phyloP scores from a whole-genome alignment of 768 basidiomycete genomes.

The Dioszegia aurantiaca region DNA sequence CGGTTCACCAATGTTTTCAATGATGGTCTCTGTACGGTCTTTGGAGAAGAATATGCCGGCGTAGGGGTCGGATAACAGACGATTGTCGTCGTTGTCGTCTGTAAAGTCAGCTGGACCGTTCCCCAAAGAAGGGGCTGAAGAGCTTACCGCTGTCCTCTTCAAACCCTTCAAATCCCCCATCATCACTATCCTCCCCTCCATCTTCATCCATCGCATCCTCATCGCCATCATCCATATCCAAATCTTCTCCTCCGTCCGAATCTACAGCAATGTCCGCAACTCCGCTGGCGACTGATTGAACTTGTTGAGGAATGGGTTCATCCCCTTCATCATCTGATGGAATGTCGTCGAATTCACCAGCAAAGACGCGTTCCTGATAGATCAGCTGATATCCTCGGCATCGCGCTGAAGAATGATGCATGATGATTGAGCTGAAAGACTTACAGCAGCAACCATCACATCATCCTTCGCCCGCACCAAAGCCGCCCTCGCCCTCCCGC shows the following conservation, averaged over 20 bases:
- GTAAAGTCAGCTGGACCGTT: conserved; percentile 14
- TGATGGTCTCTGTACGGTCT: conserved; percentile 84
- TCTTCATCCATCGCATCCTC: conserved; percentile 1
- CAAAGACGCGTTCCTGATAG: conserved; percentile 46
- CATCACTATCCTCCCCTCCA: conserved; percentile 18
- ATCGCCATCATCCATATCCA: not conserved
- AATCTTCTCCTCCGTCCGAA: not conserved
- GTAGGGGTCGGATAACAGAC: conserved; percentile 77
- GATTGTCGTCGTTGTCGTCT: conserved; percentile 52
- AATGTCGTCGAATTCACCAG: conserved; percentile 75
- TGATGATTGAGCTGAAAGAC: too few species aligned
- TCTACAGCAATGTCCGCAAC: not conserved
- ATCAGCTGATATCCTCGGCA: not conserved
- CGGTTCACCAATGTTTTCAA: conserved; percentile 81
- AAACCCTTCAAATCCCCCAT: conserved; percentile 53
- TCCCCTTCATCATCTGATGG: conserved; percentile 54
- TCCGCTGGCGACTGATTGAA: not conserved
- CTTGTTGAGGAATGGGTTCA: conserved; percentile 3
- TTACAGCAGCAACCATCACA: conserved; percentile 85
- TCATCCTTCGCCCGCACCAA: conserved; percentile 71
- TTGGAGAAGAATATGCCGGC: conserved; percentile 94
- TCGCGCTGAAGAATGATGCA: too few species aligned
- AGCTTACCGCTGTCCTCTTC: conserved; percentile 59
- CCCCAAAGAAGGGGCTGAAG: not conserved
- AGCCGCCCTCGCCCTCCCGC: conserved; percentile 77